Evolutionary conservation across 2,329 filamentous ascomycete genomes (phyloP).

Genomic region (Claviceps sp.): DNA sequence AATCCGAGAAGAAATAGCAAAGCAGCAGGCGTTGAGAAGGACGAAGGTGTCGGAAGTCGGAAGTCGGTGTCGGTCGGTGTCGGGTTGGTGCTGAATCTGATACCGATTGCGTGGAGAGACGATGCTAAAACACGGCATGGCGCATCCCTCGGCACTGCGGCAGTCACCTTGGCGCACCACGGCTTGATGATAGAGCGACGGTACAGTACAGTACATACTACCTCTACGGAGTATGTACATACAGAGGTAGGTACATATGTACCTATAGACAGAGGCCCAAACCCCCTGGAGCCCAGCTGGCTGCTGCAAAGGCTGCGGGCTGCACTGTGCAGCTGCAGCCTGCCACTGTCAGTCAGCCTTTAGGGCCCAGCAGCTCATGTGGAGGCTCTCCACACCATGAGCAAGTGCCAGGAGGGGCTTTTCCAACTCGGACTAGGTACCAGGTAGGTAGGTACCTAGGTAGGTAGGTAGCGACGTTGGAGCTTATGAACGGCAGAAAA

Average conservation of each 20-base stretch:
- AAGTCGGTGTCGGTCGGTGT: neutral
- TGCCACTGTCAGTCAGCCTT: too few relatives aligned
- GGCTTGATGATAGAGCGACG: too few relatives aligned
- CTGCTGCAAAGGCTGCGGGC: neutral
- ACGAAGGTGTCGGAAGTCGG: neutral
- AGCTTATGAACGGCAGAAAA: constrained; percentile 11
- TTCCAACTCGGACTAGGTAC: neutral
- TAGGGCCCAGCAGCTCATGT: neutral
- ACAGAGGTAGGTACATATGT: too few relatives aligned
- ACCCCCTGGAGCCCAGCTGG: neutral
- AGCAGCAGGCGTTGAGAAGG: neutral
- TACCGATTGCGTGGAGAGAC: neutral
- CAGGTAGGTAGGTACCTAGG: too few relatives aligned
- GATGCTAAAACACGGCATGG: neutral
- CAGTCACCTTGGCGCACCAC: too few relatives aligned
- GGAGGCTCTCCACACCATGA: too few relatives aligned
- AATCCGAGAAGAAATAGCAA: neutral
- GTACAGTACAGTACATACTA: too few relatives aligned
- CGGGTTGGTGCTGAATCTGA: neutral
- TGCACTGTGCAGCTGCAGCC: too few relatives aligned
- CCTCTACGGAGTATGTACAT: too few relatives aligned
- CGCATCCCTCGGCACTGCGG: too few relatives aligned
- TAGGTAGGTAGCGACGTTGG: neutral
- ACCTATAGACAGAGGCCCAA: too few relatives aligned
- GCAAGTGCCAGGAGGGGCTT: neutral